Conservation (phyloP, 2,329 filamentous ascomycete genomes). For the Pyricularia sp. region DNA sequence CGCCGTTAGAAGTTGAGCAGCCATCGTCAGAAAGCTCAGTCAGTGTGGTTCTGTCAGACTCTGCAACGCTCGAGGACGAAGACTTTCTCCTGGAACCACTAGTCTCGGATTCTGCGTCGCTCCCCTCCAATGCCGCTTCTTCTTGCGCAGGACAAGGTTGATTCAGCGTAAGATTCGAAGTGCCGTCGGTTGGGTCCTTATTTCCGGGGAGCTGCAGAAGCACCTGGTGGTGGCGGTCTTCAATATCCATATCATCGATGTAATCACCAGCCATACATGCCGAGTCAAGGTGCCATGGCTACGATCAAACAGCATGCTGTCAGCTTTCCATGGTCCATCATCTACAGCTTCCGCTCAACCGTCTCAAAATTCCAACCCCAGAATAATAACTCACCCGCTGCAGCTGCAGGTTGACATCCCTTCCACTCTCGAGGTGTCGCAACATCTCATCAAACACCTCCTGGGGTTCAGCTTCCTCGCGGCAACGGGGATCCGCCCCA, state of each 20-base stretch:
- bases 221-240: not conserved
- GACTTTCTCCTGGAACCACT: not conserved
- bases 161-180: not conserved
- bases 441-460: not conserved
- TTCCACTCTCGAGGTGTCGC: not conserved
- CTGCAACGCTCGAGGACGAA: not conserved
- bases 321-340: not conserved
- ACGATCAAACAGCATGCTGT: not conserved
- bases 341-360: not conserved
- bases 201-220: not conserved
- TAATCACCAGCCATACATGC: not conserved
- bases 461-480: not conserved
- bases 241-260: not conserved
- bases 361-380: not conserved
- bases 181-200: not conserved
- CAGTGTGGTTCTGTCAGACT: not conserved
- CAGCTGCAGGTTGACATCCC: not conserved
- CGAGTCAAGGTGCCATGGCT: not conserved
- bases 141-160: not conserved
- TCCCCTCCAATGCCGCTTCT: not conserved
- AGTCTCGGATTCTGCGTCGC: not conserved
- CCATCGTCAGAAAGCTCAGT: not conserved
- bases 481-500: not conserved
- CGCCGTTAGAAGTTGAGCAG: too few species aligned
- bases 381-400: not conserved